phyloP scores from a whole-genome alignment of 1,139 yeast genomes.

The Yamadazyma triangularis region DNA sequence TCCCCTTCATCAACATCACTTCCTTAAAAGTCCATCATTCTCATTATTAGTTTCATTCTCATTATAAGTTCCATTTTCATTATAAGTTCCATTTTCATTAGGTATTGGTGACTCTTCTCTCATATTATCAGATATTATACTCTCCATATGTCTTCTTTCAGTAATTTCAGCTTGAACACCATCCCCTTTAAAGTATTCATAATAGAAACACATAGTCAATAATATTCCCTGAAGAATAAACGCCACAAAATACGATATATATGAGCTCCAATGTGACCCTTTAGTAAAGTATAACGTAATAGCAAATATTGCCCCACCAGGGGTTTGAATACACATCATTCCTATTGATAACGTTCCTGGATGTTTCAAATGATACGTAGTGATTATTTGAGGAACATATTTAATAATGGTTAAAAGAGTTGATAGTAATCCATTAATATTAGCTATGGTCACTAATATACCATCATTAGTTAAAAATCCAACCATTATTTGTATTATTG shows the following conservation, averaged over 20 bases:
- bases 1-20: no score
- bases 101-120: no score
- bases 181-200: constrained; percentile 27
- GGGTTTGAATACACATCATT: constrained; percentile 86
- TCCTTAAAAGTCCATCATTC: no score
- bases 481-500: constrained; percentile 29
- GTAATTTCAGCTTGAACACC: constrained; percentile 25
- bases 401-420: constrained; percentile 63
- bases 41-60: no score
- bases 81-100: no score
- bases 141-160: constrained; percentile 30
- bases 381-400: constrained; percentile 75
- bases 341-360: constrained; percentile 78
- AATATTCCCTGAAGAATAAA: constrained; percentile 57
- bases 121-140: constrained; percentile 27
- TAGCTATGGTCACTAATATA: constrained; percentile 43
- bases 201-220: constrained; percentile 34
- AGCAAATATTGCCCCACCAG: constrained; percentile 83
- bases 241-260: constrained; percentile 77
- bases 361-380: constrained; percentile 65
- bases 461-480: constrained; percentile 21
- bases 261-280: constrained; percentile 83
- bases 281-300: constrained; percentile 64
- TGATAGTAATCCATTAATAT: constrained; percentile 58
- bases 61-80: no score